Evolutionary conservation across 1,139 yeast genomes (phyloP), one percentile per base, ranked within the genome.

Genomic region (Lodderomyces jiufengensis): DNA sequence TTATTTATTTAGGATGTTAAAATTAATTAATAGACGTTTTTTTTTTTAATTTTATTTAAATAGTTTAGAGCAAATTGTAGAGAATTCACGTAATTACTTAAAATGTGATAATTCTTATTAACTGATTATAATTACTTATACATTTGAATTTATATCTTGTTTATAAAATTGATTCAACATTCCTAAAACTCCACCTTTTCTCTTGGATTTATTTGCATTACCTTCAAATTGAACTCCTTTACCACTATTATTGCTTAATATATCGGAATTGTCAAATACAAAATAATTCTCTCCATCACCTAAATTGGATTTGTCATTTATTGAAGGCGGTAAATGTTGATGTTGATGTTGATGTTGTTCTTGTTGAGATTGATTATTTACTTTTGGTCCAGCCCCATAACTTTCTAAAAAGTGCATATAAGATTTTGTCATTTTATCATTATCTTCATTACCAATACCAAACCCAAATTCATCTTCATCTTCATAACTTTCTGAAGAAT

Each of bases 351-450:
- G 40, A n/a, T 38, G 45, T 24, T 34, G 34, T 24, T 34, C 24
- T 22, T 34, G 36, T 20, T 31, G 28, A 27, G 13, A 26, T 30
- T 38, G 44, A n/a, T n/a, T n/a, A n/a, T n/a, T n/a, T n/a, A n/a
- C n/a, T n/a, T n/a, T n/a, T n/a, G n/a, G n/a, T 22, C 43, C 39
- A 21, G 44, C 42, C 29, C 55, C 88, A 56, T 88, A 88, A 46
- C 86, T 84, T 51, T 88, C 95, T 48, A 88, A 63, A 55, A 90
- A 90, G 56, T 87, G 80, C 64, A 87, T 68, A 55, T 87, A 90
- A 1, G 95, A 85, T 51, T 87, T 87, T 55, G 86, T 78, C 97
- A 90, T 90, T 56, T 90, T 90, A 42, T 87, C 95, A 48, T 86
- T 90, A 25, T 80, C 79, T 18, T 51, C 49, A 56, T 11, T 69